Evolutionary conservation across 495 filamentous ascomycete species (phyloP), one percentile per base, ranked within the genome.

Genomic region (Aspergillus sclerotioniger): DNA sequence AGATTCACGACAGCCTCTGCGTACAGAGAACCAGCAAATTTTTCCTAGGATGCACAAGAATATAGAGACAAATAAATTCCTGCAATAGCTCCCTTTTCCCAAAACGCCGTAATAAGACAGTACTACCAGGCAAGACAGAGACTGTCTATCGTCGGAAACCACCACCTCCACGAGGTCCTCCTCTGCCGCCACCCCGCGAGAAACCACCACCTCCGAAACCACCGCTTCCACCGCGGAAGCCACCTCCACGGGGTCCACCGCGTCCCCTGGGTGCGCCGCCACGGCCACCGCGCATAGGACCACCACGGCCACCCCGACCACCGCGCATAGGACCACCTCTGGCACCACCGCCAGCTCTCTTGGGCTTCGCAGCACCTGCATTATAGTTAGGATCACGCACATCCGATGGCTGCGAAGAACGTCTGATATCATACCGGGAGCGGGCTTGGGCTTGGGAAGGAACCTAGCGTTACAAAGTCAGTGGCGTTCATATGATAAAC

Each of bases 391-490:
- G 67, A 73, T 29, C 25, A 32, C 33, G 13, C 9, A n/a, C 21
- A 29, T 13, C 3, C 62, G 35, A 50, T 43, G 32, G 1, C 5
- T n/a, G 37, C 12, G 37, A 41, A 41, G 64, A 62, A 35, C 49
- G 52, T 44, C 66, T 63, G 12, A 75, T 75, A 19, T 77, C 79
- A n/a, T 82, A 74, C 87, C 87, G 54, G 89, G 87, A 41, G 86
- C 85, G 44, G 90, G 85, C 79, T 96, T 96, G 8, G 94, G 92
- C 81, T 90, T 96, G 49, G 94, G 94, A 35, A 98, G 80, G 82
- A 98, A 98, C 65, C 86, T 88, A 62, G 45, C 19, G 29, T 49
- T 5, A 16, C 8, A 7, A 32, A 41, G 58, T 62, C 43, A 67
- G 58, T 15, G 43, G 10, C 10, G 20, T 2, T 53, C 12, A 49